Conservation (phyloP, 2,329 filamentous ascomycete species). For the Eurotiales sp. region DNA sequence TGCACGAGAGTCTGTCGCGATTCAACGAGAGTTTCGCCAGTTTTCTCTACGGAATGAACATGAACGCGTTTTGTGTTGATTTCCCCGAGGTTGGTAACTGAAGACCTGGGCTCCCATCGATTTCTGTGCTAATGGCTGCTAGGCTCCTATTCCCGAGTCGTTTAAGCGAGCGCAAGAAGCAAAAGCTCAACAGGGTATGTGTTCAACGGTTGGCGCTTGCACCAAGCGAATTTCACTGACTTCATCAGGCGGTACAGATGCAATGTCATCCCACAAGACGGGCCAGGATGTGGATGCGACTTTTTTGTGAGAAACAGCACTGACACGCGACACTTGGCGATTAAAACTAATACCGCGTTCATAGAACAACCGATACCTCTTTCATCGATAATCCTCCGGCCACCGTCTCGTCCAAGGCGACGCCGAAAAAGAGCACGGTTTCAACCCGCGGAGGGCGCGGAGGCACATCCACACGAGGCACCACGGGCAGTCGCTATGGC, state of each 20-base stretch:
- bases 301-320: conserved; percentile 63
- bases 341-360: background rate
- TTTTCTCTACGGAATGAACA: conserved; percentile 93
- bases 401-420: conserved; percentile 45
- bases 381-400: conserved; percentile 79
- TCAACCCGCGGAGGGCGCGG: conserved; percentile 22
- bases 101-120: too few relatives aligned
- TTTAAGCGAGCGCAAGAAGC: conserved; percentile 65
- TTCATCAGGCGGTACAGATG: conserved; percentile 26
- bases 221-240: background rate
- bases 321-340: background rate
- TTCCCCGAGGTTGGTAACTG: conserved; percentile 97
- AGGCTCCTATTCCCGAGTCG: conserved; percentile 81
- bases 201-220: background rate
- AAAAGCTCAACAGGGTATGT: conserved; percentile 50
- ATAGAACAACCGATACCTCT: conserved; percentile 82
- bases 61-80: conserved; percentile 98
- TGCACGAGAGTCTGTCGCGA: conserved; percentile 88
- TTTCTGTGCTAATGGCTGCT: background rate
- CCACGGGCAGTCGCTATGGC: conserved; percentile 31
- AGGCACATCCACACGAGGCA: conserved; percentile 24
- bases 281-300: conserved; percentile 67
- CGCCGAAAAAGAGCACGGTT: conserved; percentile 27
- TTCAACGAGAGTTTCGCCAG: conserved; percentile 96
- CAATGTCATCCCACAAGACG: conserved; percentile 27